phyloP scores from a whole-genome alignment of 2,329 filamentous ascomycete species.

The Xylariaceae sp. region DNA sequence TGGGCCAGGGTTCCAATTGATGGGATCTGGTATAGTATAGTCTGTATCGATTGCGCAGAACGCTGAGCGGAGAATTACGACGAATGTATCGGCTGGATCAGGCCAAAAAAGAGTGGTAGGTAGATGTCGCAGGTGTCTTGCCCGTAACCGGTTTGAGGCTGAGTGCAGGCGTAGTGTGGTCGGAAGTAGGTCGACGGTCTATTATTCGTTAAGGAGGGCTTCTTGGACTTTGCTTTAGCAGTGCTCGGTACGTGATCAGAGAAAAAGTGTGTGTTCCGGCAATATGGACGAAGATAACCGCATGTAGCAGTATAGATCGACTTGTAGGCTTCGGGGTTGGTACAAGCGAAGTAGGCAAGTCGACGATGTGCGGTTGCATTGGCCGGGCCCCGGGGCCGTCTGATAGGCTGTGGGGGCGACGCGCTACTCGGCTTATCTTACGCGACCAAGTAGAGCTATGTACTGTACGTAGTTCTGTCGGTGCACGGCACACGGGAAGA shows the following conservation, averaged over 20 bases:
- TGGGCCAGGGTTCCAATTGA: background rate
- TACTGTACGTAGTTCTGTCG: background rate
- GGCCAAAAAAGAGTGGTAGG: background rate
- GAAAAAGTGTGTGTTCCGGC: background rate
- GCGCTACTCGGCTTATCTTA: background rate
- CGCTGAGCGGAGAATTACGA: background rate
- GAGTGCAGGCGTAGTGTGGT: background rate
- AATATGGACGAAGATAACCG: background rate
- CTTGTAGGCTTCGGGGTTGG: background rate
- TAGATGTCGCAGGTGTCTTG: background rate
- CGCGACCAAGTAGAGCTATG: background rate
- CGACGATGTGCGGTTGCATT: background rate
- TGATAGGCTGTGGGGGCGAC: background rate
- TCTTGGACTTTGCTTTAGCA: background rate
- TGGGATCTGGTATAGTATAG: background rate
- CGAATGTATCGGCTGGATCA: background rate
- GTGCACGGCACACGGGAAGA: background rate
- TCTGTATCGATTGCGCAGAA: background rate
- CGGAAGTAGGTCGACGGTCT: background rate
- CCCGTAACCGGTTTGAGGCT: background rate
- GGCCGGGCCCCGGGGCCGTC: too few species aligned
- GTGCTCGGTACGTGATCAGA: background rate
- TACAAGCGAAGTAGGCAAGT: background rate
- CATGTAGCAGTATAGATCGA: background rate
- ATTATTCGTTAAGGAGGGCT: background rate